Evolutionary conservation across 805 yeast species (phyloP).

Genomic region (Maudiozyma serrabonitensis): DNA sequence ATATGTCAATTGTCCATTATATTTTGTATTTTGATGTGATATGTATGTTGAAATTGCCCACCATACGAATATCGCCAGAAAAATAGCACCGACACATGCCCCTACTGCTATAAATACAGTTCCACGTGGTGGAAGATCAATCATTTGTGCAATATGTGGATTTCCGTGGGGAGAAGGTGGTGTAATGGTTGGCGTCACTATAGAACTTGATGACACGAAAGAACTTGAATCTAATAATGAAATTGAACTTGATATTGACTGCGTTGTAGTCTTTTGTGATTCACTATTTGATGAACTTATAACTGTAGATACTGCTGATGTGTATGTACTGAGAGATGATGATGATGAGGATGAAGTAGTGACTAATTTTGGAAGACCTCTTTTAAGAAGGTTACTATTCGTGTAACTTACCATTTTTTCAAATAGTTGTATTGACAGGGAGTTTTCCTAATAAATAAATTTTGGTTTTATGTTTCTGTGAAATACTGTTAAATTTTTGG

Average conservation of each 20-base stretch:
- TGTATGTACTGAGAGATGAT: not conserved
- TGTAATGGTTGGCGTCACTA: constrained; percentile 28
- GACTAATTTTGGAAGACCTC: constrained; percentile 5
- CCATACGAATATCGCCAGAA: constrained; percentile 43
- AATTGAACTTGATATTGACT: not conserved
- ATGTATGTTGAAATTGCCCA: constrained; percentile 38
- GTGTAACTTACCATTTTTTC: no score
- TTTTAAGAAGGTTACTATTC: not conserved
- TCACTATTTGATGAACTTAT: not conserved
- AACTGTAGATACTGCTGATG: not conserved
- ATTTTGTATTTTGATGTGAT: constrained; percentile 44
- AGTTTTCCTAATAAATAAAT: no score
- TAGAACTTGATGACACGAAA: constrained; percentile 5
- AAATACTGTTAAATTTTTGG: no score
- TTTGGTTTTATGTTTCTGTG: no score
- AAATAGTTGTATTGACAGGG: no score
- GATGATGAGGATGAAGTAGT: not conserved
- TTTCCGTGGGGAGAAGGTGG: constrained; percentile 51
- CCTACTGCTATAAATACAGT: constrained; percentile 82
- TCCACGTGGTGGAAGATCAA: constrained; percentile 46
- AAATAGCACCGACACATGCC: constrained; percentile 49
- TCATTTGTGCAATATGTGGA: constrained; percentile 49
- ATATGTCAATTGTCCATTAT: constrained; percentile 8
- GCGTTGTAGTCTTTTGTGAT: not conserved
- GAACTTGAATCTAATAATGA: constrained; percentile 5